Conservation (phyloP, 768 basidiomycete species). For the Trametes maxima region DNA sequence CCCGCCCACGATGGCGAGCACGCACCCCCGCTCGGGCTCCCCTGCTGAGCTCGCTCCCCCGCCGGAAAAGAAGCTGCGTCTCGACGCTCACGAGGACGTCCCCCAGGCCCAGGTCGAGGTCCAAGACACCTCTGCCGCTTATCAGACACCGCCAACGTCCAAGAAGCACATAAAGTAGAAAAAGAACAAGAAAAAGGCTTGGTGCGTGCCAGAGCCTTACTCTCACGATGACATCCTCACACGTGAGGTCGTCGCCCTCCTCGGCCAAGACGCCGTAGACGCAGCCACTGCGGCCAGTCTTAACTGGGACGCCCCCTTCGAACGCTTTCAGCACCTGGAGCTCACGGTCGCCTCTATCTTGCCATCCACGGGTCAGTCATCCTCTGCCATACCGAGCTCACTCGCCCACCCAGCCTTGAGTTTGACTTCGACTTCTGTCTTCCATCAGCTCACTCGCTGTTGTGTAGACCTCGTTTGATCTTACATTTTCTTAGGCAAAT, state of each 20-base stretch:
- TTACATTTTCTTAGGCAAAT: conserved; percentile 54
- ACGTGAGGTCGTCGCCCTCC: conserved; percentile 65
- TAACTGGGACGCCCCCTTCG: conserved; percentile 64
- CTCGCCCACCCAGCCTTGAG: background rate
- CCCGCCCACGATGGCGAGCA: conserved; percentile 8
- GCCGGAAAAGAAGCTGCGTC: conserved; percentile 37
- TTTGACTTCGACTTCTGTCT: too few relatives aligned
- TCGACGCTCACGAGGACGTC: conserved; percentile 17
- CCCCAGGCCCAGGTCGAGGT: background rate
- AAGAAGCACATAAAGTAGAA: conserved; percentile 21
- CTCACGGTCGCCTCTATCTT: conserved; percentile 63
- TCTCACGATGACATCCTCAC: conserved; percentile 76
- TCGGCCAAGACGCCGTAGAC: conserved; percentile 63
- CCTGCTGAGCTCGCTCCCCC: background rate
- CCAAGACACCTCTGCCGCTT: conserved; percentile 7
- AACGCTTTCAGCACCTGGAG: conserved; percentile 56
- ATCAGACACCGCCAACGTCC: conserved; percentile 10
- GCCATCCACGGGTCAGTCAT: conserved; percentile 52
- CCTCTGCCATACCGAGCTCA: background rate
- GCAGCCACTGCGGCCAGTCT: conserved; percentile 47
- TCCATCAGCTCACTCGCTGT: background rate
- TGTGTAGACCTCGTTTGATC: background rate
- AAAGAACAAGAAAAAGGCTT: conserved; percentile 38
- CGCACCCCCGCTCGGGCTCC: conserved; percentile 13
- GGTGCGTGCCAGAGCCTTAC: conserved; percentile 58